phyloP scores from a whole-genome alignment of 371 early-diverging fungal species.

The Circinella minor region DNA sequence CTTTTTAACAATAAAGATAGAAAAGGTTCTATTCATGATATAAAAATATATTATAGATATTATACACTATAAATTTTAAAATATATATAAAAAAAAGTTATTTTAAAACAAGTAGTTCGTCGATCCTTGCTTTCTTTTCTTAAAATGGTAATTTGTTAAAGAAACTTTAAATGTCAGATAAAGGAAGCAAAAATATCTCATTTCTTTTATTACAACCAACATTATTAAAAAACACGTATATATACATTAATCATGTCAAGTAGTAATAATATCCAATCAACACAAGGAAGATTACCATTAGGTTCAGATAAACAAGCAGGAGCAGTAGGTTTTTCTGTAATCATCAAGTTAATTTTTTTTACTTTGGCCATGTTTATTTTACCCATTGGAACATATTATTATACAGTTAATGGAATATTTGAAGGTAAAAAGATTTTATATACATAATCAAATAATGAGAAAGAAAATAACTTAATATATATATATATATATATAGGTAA shows the following conservation, averaged over 20 bases:
- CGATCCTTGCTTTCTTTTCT: too few species aligned
- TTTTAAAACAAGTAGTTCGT: too few species aligned
- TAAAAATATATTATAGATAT: too few species aligned
- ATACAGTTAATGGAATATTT: slow-evolving; percentile 16
- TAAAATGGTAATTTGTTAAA: too few species aligned
- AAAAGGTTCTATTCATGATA: too few species aligned
- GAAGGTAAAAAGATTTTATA: not conserved
- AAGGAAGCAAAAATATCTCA: too few species aligned
- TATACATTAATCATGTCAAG: not conserved
- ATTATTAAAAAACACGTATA: not conserved
- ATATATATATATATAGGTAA: slow-evolving; percentile 37
- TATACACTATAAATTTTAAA: too few species aligned
- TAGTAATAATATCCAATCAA: not conserved
- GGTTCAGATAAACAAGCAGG: slow-evolving; percentile 5
- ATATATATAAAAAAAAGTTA: too few species aligned
- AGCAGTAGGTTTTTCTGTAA: slow-evolving; percentile 19
- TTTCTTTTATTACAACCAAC: too few species aligned
- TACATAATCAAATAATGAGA: not conserved
- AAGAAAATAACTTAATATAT: too few species aligned
- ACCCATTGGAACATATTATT: slow-evolving; percentile 24
- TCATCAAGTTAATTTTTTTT: slow-evolving; percentile 22
- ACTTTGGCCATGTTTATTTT: slow-evolving; percentile 19
- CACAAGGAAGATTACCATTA: slow-evolving; percentile 11
- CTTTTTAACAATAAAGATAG: too few species aligned
- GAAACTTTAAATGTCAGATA: slow-evolving; percentile 2